These are phyloP conservation scores for Alternaria rosae DNA, from an alignment of 2,329 filamentous ascomycete species.

Conservation along the genomic window DNA sequence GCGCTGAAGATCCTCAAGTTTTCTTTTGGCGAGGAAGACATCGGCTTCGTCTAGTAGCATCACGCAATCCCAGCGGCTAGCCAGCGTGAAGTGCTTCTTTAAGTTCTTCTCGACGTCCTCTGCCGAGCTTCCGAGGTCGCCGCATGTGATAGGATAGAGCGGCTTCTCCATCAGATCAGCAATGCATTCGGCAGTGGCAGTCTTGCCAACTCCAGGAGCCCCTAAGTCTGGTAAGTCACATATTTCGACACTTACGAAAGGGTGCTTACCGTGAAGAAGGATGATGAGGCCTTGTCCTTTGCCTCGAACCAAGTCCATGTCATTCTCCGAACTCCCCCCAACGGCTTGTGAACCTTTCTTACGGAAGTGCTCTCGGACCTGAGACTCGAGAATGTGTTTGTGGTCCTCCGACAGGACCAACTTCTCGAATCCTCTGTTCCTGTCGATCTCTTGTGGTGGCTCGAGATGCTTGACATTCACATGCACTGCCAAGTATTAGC, in stretches of 20 bases:
- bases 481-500: background rate
- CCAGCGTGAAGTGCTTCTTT: background rate
- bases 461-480: background rate
- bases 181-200: constrained; percentile 5
- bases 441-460: rapidly evolving
- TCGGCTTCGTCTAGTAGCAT: constrained; percentile 45
- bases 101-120: constrained; percentile 8
- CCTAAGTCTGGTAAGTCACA: background rate
- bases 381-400: background rate
- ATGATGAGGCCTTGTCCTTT: background rate
- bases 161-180: constrained; percentile 14
- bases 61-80: constrained; percentile 57
- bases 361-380: background rate
- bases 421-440: background rate
- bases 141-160: constrained; percentile 32
- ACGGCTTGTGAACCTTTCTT: background rate
- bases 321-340: background rate
- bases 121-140: constrained; percentile 11
- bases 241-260: background rate
- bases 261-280: background rate
- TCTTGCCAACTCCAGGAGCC: background rate
- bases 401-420: background rate
- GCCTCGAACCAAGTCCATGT: background rate
- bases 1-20: constrained; percentile 14
- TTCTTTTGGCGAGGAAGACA: constrained; percentile 46